Conservation (phyloP, 2,329 filamentous ascomycete genomes). For the Trichoderma polysporum region DNA sequence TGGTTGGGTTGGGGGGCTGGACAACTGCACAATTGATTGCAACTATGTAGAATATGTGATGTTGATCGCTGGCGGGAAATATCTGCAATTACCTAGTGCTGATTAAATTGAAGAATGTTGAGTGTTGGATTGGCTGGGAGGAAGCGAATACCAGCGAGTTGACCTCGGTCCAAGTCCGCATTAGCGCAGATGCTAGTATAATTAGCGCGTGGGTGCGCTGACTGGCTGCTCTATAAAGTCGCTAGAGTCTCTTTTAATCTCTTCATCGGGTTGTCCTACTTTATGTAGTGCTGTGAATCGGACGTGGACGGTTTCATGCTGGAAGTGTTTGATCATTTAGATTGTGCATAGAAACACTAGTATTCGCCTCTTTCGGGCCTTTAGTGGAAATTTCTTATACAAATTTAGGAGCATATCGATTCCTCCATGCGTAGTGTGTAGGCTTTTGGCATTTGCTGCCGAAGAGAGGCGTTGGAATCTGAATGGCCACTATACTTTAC, state of each 20-base stretch:
- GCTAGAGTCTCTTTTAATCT: background rate
- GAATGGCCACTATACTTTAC: too few relatives aligned
- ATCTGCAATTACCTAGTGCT: too few relatives aligned
- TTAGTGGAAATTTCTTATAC: too few relatives aligned
- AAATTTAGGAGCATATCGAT: too few relatives aligned
- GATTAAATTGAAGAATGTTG: background rate
- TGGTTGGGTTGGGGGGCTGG: background rate
- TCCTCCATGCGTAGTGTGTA: too few relatives aligned
- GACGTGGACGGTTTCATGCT: too few relatives aligned
- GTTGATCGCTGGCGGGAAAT: background rate
- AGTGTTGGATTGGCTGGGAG: background rate
- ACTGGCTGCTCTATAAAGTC: background rate
- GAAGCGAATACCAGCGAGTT: background rate
- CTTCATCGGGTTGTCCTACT: background rate
- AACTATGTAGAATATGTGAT: background rate
- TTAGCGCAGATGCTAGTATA: background rate
- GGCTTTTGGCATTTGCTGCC: too few relatives aligned
- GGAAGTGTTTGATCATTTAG: too few relatives aligned
- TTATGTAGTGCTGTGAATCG: background rate
- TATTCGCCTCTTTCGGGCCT: too few relatives aligned
- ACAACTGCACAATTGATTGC: background rate
- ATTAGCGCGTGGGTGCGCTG: background rate
- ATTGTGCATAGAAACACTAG: too few relatives aligned
- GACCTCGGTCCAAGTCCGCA: background rate
- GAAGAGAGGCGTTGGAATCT: too few relatives aligned